Evolutionary conservation across 1,284 basidiomycete species (phyloP), one percentile per base, ranked within the genome.

Genomic region (Leccinum huronense): DNA sequence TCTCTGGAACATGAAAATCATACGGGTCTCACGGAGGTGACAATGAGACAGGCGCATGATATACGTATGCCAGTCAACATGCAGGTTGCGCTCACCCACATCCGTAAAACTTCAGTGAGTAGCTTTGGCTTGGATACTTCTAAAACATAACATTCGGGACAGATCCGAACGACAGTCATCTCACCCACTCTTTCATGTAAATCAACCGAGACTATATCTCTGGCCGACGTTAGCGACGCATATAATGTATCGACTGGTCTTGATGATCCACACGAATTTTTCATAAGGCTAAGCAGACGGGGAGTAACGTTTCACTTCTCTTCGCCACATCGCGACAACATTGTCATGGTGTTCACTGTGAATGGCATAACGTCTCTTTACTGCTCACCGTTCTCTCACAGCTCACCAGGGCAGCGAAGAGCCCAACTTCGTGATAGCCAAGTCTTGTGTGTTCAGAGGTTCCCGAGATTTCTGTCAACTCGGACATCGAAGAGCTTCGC

Each of bases 221-320:
- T 94, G 62, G 78, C 83, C 3, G 93, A 95, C 65, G 84, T 96
- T 68, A 93, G 91, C 76, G 94, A 96, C 71, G 85, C 93, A 1
- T 91, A 93, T 73, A 90, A 90, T 61, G 87, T 93, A 16, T 85
- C 87, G 3, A 89, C 86, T 3, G 88, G 89, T 7, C 82, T 86
- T 14, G 89, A 94, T 62, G n/a, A n/a, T n/a, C 79, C 83, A n/a
- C 81, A 90, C 63, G 91, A 94, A 72, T 91, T 95, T 70, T 88
- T 93, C 65, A 87, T 95, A 69, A 83, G 91, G 53, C 82, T 88
- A 69, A 87, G 84, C 69, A 85, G 84, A 65, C 86, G 90, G 67
- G 86, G 86, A 3, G 81, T 83, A 13, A 91, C 87, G 0, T 77
- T 89, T 53, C 90, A 89, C 68, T 90, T 90, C 73, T 86, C 85